phyloP scores from a whole-genome alignment of 2,329 filamentous ascomycete genomes.

The Bertia moriformis region DNA sequence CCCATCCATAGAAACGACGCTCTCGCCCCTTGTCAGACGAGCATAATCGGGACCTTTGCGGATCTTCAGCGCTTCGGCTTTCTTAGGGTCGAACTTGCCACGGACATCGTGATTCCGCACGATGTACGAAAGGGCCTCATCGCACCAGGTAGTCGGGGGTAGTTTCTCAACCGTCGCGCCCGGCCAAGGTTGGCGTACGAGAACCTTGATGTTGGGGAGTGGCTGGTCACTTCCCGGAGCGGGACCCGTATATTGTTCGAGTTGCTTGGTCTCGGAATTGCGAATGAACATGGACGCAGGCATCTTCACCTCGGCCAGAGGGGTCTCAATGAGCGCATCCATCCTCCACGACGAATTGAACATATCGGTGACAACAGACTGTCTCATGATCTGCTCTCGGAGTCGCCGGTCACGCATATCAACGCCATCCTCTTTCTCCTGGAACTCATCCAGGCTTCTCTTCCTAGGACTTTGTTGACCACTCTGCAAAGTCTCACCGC shows the following conservation, averaged over 20 bases:
- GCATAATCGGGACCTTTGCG: constrained; percentile 26
- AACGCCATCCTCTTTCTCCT: constrained; percentile 9
- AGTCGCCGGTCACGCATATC: background rate
- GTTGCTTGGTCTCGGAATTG: constrained; percentile 33
- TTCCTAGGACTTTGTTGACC: constrained; percentile 19
- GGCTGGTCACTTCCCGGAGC: constrained; percentile 26
- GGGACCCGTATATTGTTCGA: constrained; percentile 42
- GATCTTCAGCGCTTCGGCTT: constrained; percentile 39
- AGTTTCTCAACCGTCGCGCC: constrained; percentile 42
- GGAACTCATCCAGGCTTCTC: constrained; percentile 28
- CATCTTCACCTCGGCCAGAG: constrained; percentile 41
- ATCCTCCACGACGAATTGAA: constrained; percentile 54
- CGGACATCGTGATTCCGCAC: constrained; percentile 43
- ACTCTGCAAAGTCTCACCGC: background rate
- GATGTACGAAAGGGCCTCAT: constrained; percentile 53
- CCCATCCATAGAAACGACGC: constrained; percentile 36
- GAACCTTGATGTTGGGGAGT: constrained; percentile 41
- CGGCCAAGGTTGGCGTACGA: constrained; percentile 56
- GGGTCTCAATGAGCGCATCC: constrained; percentile 41
- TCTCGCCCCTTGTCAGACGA: constrained; percentile 34
- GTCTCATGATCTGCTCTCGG: constrained; percentile 27
- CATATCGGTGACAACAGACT: constrained; percentile 47
- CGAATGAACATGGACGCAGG: constrained; percentile 47
- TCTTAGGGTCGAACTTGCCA: constrained; percentile 45
- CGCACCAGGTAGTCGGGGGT: constrained; percentile 38